Percentiles rank a stretch among this genome's conserved stretches.
phyloP scores from a whole-genome alignment of 2,329 filamentous ascomycete genomes.

The Talaromyces funiculosus region DNA sequence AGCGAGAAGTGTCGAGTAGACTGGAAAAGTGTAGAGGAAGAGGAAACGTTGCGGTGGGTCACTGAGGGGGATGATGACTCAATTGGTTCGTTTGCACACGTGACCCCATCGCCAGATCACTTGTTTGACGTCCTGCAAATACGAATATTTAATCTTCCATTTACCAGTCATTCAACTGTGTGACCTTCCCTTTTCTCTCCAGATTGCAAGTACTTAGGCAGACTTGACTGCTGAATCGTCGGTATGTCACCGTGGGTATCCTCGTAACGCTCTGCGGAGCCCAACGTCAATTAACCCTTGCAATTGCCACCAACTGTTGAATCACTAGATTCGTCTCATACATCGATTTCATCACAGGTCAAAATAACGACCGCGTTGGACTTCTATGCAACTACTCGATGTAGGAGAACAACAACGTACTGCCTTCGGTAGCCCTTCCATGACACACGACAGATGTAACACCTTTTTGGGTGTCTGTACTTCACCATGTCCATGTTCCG shows the following conservation, averaged over 20 bases:
- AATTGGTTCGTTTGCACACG: constrained; percentile 3
- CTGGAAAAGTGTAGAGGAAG: neutral
- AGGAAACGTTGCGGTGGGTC: neutral
- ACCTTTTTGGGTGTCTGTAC: constrained; percentile 1
- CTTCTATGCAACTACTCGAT: neutral
- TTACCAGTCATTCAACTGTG: neutral
- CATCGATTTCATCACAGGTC: neutral
- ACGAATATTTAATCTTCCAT: neutral
- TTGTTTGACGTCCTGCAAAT: neutral
- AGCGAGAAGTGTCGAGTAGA: neutral
- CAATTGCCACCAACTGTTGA: neutral
- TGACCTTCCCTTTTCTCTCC: neutral
- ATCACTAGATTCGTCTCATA: neutral
- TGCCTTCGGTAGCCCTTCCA: neutral
- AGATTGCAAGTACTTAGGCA: neutral
- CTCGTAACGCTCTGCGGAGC: constrained; percentile 6
- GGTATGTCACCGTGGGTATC: neutral
- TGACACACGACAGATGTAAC: constrained; percentile 1
- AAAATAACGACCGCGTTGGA: neutral
- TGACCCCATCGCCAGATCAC: constrained; percentile 1
- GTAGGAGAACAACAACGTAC: neutral
- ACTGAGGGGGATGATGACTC: neutral
- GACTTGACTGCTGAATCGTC: neutral
- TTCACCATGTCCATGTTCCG: constrained; percentile 37
- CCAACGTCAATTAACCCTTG: neutral